A percentile compares a stretch with the other conserved stretches of the same genome.
These are phyloP conservation scores for Crassisporium funariophilum DNA, from an alignment of 768 basidiomycete genomes.

Conservation along the genomic window DNA sequence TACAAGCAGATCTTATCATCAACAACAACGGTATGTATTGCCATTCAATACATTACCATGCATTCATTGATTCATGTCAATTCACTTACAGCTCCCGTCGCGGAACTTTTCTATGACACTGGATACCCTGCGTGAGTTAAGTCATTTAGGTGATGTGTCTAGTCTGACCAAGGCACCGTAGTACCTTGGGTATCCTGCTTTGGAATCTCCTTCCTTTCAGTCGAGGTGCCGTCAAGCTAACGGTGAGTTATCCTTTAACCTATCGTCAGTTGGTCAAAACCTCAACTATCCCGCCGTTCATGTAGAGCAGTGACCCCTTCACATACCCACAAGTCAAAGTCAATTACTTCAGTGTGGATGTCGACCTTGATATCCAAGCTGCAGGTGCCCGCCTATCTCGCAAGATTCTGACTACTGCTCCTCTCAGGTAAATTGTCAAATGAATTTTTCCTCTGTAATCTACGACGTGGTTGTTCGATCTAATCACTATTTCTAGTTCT, in stretches of 20 bases:
- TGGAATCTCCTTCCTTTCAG: constrained; percentile 61
- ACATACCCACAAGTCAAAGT: constrained; percentile 46
- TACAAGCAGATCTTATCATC: constrained; percentile 50
- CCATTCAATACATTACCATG: no score
- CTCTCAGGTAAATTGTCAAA: constrained; percentile 37
- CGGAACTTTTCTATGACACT: constrained; percentile 49
- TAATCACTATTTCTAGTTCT: constrained; percentile 20
- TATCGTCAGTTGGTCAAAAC: background rate
- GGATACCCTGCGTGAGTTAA: constrained; percentile 49
- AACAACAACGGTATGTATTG: constrained; percentile 42
- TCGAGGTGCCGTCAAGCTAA: constrained; percentile 51
- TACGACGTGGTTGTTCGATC: background rate
- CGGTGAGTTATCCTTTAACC: constrained; percentile 25
- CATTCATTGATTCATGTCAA: background rate
- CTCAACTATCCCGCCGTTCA: background rate
- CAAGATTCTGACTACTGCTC: constrained; percentile 40
- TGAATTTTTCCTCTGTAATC: background rate
- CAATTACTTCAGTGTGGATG: constrained; percentile 52
- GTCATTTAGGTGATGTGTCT: no score
- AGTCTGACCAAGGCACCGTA: no score
- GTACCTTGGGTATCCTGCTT: constrained; percentile 48
- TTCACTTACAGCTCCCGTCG: constrained; percentile 41
- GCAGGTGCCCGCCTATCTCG: constrained; percentile 48
- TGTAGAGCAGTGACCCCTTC: constrained; percentile 49
- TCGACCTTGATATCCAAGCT: constrained; percentile 53